These are phyloP conservation scores for Penicillium sp. DNA, from an alignment of 2,329 filamentous ascomycete species.

Conservation along the genomic window DNA sequence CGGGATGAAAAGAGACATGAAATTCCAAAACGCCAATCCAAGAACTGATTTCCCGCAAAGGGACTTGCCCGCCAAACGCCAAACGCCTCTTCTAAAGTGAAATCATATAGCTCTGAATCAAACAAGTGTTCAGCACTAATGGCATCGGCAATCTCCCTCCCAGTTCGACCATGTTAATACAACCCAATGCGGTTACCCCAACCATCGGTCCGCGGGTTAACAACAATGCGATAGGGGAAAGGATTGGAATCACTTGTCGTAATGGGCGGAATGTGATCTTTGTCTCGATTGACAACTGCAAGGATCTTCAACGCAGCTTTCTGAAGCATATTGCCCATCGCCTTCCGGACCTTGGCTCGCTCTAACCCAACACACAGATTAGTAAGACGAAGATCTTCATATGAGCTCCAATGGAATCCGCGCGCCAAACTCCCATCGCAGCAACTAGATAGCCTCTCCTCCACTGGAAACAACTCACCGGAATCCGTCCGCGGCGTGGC, in stretches of 20 bases:
- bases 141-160: not conserved
- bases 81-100: not conserved
- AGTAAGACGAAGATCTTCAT: not conserved
- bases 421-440: not conserved
- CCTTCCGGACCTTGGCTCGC: constrained; percentile 79
- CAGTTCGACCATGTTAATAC: constrained; percentile 50
- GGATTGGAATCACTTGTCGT: constrained; percentile 89
- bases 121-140: not conserved
- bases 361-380: constrained; percentile 53
- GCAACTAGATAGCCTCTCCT: too few relatives aligned
- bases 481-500: constrained; percentile 85
- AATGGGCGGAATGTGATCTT: constrained; percentile 95
- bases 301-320: constrained; percentile 89
- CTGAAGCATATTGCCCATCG: constrained; percentile 86
- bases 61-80: not conserved
- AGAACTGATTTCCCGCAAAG: not conserved
- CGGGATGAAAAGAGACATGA: not conserved
- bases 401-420: not conserved
- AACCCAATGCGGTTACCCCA: constrained; percentile 80
- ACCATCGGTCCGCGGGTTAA: constrained; percentile 77
- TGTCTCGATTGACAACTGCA: constrained; percentile 80
- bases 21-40: not conserved
- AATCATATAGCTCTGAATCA: not conserved
- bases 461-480: constrained; percentile 57
- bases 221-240: constrained; percentile 88